These are phyloP conservation scores for Cucurbitaria berberidis DNA, from an alignment of 2,329 filamentous ascomycete species.

Conservation along the genomic window DNA sequence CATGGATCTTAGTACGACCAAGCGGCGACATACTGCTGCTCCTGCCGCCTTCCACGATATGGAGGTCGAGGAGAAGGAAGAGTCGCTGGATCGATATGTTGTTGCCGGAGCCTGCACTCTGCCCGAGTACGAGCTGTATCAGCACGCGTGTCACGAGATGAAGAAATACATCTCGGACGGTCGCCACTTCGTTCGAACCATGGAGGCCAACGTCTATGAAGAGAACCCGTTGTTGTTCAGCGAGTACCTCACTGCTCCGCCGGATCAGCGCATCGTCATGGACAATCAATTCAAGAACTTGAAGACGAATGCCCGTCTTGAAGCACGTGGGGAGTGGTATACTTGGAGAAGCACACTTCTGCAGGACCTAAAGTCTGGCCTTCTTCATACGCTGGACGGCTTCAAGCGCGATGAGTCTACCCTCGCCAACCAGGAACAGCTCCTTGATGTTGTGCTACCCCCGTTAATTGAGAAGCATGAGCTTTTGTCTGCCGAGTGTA, in stretches of 20 bases:
- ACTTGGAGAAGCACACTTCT: conserved; percentile 93
- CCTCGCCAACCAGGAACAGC: conserved; percentile 70
- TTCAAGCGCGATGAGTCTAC: conserved; percentile 76
- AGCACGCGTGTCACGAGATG: conserved; percentile 92
- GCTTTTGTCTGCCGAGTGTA: conserved; percentile 66
- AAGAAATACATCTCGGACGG: conserved; percentile 97
- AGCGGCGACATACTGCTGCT: conserved; percentile 79
- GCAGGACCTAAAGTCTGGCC: conserved; percentile 79
- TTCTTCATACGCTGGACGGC: conserved; percentile 75
- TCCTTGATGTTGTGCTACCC: conserved; percentile 73
- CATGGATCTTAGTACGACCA: conserved; percentile 98
- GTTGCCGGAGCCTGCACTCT: conserved; percentile 89
- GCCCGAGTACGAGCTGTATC: conserved; percentile 91
- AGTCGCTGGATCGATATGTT: conserved; percentile 75
- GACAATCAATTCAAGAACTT: conserved; percentile 98
- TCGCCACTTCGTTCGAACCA: conserved; percentile 84
- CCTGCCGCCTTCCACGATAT: conserved; percentile 45
- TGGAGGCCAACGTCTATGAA: conserved; percentile 85
- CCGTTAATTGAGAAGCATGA: conserved; percentile 66
- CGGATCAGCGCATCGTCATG: conserved; percentile 84
- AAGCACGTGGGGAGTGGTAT: conserved; percentile 98
- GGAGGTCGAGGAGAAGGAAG: conserved; percentile 54
- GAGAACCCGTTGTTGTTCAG: conserved; percentile 91
- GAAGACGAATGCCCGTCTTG: conserved; percentile 86
- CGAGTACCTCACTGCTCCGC: conserved; percentile 85